These are phyloP conservation scores for Vanrija sp. DNA, from an alignment of 1,284 basidiomycete species.

Conservation along the genomic window DNA sequence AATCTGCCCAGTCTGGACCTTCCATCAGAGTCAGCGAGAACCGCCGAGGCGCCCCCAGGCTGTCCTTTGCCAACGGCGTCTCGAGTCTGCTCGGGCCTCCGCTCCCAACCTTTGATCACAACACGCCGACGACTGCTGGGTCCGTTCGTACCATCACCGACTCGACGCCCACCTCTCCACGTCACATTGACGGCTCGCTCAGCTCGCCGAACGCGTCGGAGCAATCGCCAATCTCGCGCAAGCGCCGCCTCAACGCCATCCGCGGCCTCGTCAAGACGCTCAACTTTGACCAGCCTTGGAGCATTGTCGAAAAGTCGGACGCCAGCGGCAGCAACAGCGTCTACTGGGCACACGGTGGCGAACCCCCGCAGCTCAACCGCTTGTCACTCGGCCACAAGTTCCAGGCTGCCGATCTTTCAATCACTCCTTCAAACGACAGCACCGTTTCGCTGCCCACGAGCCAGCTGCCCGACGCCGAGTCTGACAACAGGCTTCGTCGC, in stretches of 20 bases:
- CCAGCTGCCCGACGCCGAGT: neutral
- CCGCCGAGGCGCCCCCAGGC: conserved; percentile 6
- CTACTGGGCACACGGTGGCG: conserved; percentile 14
- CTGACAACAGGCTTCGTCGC: conserved; percentile 1
- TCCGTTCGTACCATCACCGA: neutral
- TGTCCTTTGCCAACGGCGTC: conserved; percentile 4
- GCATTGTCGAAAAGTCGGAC: conserved; percentile 10
- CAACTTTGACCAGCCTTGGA: conserved; percentile 44
- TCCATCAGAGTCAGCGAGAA: conserved; percentile 11
- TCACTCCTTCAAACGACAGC: conserved; percentile 1
- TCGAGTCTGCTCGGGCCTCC: conserved; percentile 4
- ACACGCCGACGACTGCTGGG: neutral
- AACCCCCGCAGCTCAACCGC: conserved; percentile 7
- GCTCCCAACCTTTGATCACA: conserved; percentile 5
- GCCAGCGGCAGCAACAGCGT: neutral
- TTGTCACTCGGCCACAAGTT: conserved; percentile 14
- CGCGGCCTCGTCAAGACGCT: conserved; percentile 39
- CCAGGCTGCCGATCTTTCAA: neutral
- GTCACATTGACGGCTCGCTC: too few species aligned
- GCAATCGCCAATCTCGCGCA: conserved; percentile 8
- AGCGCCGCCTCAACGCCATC: conserved; percentile 35
- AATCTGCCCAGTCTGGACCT: neutral
- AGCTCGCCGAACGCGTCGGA: neutral
- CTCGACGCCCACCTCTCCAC: too few species aligned
- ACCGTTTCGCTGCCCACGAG: conserved; percentile 1